Evolutionary conservation across 495 filamentous ascomycete species (phyloP), one percentile per base, ranked within the genome.

Genomic region (Hypoxylon fuscum): DNA sequence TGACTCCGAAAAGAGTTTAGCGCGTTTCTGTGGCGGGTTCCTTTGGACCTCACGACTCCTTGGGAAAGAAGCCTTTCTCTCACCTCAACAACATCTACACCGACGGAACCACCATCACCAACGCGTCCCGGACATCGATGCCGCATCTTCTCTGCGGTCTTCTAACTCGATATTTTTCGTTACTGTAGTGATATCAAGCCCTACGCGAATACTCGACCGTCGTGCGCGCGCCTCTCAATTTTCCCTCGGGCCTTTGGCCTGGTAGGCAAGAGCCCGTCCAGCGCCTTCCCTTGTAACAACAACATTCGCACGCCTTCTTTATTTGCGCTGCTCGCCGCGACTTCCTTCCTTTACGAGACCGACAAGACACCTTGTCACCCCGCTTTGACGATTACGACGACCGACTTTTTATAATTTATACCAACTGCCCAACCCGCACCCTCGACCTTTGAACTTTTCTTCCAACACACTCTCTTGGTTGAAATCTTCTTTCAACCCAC

Each of bases 121-220:
- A 73, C 72, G 72, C 76, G 76, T 70, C 68, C 71, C 72, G 66
- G 59, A 68, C 67, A 58, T 57, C 58, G 66, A 62, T 53, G 40
- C 68, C 70, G 68, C 52, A 59, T 59, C 40, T 63, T 54, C 69
- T 62, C 53, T 17, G 63, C 66, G 54, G 59, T 27, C 23, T 18
- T 49, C 59, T 68, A 71, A 73, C 61, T 71, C 62, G 55, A 43
- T 50, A 51, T 48, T 54, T 55, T 55, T 69, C 42, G 56, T 57
- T 52, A 53, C 45, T 56, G 65, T 43, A 42, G 67, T 72, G 70
- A 68, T 68, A 59, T 54, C 54, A 56, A 63, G 56, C 69, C 42
- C 32, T 40, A 55, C 57, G 45, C 51, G 58, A 60, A 41, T 41
- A 7, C 10, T 52, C 37, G 32, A 62, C 43, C 10, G 49, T 43